Evolutionary conservation across 2,329 filamentous ascomycete species (phyloP), one percentile per base, ranked within the genome.

Genomic region (Aschersonia sp.): DNA sequence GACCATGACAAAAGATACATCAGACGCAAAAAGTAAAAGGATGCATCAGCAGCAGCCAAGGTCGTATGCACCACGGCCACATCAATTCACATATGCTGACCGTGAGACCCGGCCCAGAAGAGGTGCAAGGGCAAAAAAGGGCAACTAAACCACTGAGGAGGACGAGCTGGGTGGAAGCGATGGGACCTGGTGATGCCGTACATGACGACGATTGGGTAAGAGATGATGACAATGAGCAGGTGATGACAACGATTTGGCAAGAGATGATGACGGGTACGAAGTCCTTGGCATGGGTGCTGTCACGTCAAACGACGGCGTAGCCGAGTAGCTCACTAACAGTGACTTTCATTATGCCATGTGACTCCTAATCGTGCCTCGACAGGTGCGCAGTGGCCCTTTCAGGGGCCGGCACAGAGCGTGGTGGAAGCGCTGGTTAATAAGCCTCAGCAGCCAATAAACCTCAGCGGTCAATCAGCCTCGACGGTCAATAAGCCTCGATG

Each of bases 181-280:
- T 98, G 35, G 59, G 89, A 84, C 88, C 98, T 98, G 71, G 98
- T 98, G 69, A 98, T 89, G 59, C 92, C 92, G 76, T 98, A 98
- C 68, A 98, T 98, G 68, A 92, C 92, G 61, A 98, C 92, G 61
- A 98, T 92, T 71, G 98, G 92, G 73, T 92, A 98, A 73, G 98
- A 98, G 70, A 98, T 97, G 68, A 98, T 97, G 59, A 91, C 97
- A 65, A 98, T 96, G 62, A 98, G 70, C 20, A 20, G 2, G 20
- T 20, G 20, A 98, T 98, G 68, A 92, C 92, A 61, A 98, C 92
- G 61, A 98, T 92, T 71, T 98, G 92, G 73, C 92, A 98, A 73
- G 98, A 98, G 70, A 98, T 97, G 68, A 98, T 97, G 59, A 91
- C 97, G 20, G 20, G 20, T 20, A 20, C 20, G 20, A 38, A 12